Base-by-base conservation (phyloP, 2,329 filamentous ascomycete genomes). In the Curvularia lunata region DNA sequence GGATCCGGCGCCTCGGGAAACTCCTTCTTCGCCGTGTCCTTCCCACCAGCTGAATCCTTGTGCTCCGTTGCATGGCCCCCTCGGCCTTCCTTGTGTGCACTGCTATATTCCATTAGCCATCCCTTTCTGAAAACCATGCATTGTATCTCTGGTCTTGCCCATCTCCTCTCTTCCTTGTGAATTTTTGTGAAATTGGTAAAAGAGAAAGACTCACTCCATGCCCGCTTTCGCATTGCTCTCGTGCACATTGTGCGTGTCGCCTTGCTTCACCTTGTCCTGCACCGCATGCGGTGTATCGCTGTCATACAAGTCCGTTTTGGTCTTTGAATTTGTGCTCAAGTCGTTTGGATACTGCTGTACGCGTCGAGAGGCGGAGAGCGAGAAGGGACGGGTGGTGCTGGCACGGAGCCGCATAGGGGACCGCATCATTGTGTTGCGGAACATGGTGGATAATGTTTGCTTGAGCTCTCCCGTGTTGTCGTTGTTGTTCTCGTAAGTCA, bases 1-100 rank as follows among this genome's bases (percentile, higher is more conserved):
- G 72, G 69, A 48, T 78, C 80, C 1, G 81, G 81, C 13, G 79
- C 76, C 67, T 82, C 81, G 3, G 81, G 81, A 53, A 78, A 74
- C 52, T 82, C 80, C 52, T 79, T 68, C 74, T 82, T 82, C 25
- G 80, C 78, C 69, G 77, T 78, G 25, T 67, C 62, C 46, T 67
- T 73, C 28, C 71, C 75, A 23, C 75, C 73, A 23, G 70, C 67
- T 25, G 71, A 69, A 56, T 82, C 80, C 21, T 56, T 71, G 30
- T 75, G 58, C 37, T 74, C 69, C 0, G 78, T 79, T 18, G 81
- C 80, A 21, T 70, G 60, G 21, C 80, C 80, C 46, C 79, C 79
- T 0, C 62, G 65, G 42, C 73, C 75, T 37, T 70, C 62, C 30
- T 70, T 59, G 4, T 68, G 58, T 4, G 62, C 59, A 21, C 69